Base-by-base conservation (phyloP, 1,139 yeast species). In the Debaryomyces nepalensis region DNA sequence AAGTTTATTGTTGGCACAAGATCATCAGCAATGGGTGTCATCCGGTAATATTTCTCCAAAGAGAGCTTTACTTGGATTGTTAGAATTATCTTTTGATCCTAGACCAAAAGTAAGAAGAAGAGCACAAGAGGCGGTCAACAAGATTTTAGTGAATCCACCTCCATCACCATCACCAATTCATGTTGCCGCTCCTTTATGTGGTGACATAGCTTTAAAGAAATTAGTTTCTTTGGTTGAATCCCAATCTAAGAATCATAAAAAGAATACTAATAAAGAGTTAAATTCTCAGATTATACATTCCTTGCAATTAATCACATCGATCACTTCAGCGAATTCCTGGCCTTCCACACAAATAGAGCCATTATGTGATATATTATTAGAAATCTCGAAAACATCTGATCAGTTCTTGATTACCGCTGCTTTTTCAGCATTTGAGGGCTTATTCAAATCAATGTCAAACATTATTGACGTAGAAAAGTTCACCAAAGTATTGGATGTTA, bases 101-200 rank as follows among this genome's bases (percentile, higher is more conserved):
- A 79, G 99, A 61, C 99, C 99, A 24, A 95, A 95, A 58, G 96
- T 95, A 9, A 82, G 99, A 64, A 89, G 87, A 78, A 82, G 97
- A 70, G 96, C 98, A 2, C 87, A 85, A 54, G 99, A 93, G 45
- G 87, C 97, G 2, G 75, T 93, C 15, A 66, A 75, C 37, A 75
- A 70, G 4, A 70, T 93, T 23, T 69, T 93, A 49, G 50, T 67
- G 4, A 75, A 76, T 50, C 91, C 95, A 11, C 96, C 97, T 9
- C 79, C 89, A 0, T 85, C 91, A n/a, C 95, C 96, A 7, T 72
- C 82, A 11, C 76, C 84, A 5, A 83, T 79, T 35, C 97, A 91
- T 60, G 84, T 88, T 33, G 96, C 89, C 8, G 75, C 93, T 20
- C 64, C 73, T 1, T 59, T 81, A 39, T 82, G 90, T 49, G 88